Conservation (phyloP, 2,329 filamentous ascomycete species). For the Rhytidhysteron rufulum region DNA sequence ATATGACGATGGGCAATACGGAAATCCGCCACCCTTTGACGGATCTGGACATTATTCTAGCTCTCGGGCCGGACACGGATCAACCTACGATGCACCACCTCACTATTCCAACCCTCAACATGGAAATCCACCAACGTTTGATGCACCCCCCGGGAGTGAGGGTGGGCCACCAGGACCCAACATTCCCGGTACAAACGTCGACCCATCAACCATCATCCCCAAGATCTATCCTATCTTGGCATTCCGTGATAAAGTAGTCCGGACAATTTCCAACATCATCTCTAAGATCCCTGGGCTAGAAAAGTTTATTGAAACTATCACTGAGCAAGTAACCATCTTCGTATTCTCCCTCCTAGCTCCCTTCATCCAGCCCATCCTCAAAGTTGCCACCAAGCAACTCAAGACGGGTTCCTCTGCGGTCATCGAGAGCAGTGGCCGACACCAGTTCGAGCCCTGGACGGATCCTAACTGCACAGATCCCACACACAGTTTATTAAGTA, state of each 20-base stretch:
- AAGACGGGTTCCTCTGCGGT: conserved; percentile 79
- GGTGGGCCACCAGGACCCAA: conserved; percentile 45
- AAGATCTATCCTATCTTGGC: conserved; percentile 92
- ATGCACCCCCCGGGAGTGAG: conserved; percentile 42
- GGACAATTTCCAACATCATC: conserved; percentile 77
- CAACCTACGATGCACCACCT: too few relatives aligned
- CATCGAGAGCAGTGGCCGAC: conserved; percentile 49
- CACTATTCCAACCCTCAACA: conserved; percentile 30
- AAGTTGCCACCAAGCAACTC: conserved; percentile 74
- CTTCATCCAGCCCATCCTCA: conserved; percentile 89
- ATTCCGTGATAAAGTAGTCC: conserved; percentile 92
- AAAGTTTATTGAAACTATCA: conserved; percentile 85
- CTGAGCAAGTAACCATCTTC: conserved; percentile 88
- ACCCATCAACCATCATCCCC: conserved; percentile 47
- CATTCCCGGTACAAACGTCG: conserved; percentile 76
- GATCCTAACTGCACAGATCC: conserved; percentile 47
- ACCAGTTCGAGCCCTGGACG: conserved; percentile 50
- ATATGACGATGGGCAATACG: conserved; percentile 31
- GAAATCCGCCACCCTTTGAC: conserved; percentile 17
- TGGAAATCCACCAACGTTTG: conserved; percentile 32
- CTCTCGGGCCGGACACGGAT: conserved; percentile 35
- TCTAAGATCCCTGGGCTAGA: conserved; percentile 91
- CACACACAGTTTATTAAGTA: conserved; percentile 50
- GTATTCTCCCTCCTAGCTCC: conserved; percentile 86
- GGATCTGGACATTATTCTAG: too few relatives aligned